These are phyloP conservation scores for Coemansia sp. DNA, from an alignment of 192 early-diverging fungal genomes.

Conservation along the genomic window DNA sequence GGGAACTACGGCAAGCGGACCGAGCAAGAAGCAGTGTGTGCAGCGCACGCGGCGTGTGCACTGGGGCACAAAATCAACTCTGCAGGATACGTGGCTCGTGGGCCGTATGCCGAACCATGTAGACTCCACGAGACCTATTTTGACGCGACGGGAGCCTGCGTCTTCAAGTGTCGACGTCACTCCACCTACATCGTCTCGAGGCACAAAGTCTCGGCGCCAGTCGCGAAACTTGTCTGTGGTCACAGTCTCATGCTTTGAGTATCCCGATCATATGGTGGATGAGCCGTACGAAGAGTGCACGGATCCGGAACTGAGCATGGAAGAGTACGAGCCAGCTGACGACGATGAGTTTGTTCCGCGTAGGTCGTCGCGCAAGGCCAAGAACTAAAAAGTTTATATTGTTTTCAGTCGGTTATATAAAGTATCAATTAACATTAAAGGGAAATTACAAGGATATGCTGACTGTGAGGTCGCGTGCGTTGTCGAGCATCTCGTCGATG, in stretches of 20 bases:
- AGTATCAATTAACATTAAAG: constrained; percentile 1
- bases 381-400: neutral
- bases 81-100: constrained; percentile 20
- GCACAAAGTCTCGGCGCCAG: constrained; percentile 1
- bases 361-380: constrained; percentile 5
- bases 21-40: constrained; percentile 36
- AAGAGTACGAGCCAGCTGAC: neutral
- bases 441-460: neutral
- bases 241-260: constrained; percentile 34
- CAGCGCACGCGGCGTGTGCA: constrained; percentile 16
- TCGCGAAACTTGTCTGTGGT: constrained; percentile 13
- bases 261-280: constrained; percentile 16
- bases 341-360: constrained; percentile 25
- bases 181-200: too few relatives aligned
- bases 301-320: neutral
- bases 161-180: too few relatives aligned
- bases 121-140: neutral
- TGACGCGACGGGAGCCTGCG: neutral
- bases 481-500: constrained; percentile 31
- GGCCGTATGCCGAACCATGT: neutral
- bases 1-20: constrained; percentile 12
- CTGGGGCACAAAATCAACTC: constrained; percentile 28
- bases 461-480: constrained; percentile 8
- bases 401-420: neutral
- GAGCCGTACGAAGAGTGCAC: constrained; percentile 2